Evolutionary conservation across 2,329 filamentous ascomycete genomes (phyloP), one percentile per base, ranked within the genome.

Genomic region (Neocucurbitaria cava): DNA sequence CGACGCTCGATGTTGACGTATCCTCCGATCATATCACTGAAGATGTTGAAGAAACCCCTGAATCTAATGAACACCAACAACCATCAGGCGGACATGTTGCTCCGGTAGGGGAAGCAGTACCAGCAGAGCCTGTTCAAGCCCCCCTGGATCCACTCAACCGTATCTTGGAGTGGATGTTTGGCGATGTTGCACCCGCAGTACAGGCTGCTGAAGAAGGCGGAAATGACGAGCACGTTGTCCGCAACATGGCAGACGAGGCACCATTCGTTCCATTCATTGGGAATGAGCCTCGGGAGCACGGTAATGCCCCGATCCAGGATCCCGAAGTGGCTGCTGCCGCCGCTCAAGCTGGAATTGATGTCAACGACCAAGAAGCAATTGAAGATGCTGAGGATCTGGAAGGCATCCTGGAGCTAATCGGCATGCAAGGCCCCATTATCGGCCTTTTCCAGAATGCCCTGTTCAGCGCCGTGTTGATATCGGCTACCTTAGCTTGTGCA

Each of bases 371-470:
- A 49, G 88, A 91, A 63, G 89, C 88, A 9, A 84, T 92, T 38
- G 90, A 93, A 56, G 79, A 97, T 63, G 90, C 90, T 9, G 95
- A 99, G 76, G 95, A 99, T 70, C 87, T 99, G 15, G 95, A 99
- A 72, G 95, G 95, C 0, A 91, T 99, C 47, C 87, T 99, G 81
- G 95, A 99, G 74, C 85, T 99, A 15, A 89, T 99, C 54, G 95
- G 95, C 33, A 96, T 99, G 90, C 91, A 96, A 69, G 95, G 95
- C 0, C 95, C 95, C 0, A 82, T 99, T 3, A 89, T 89, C 13
- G 92, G 92, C 2, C 83, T 99, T 5, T 87, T 98, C 63, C 95
- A 99, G 70, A 99, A 99, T 64, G 92, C 91, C 50, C 87, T 97
- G 15, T 99, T 99, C 76, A 96, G 94, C 72, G 89, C 90, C 7